Evolutionary conservation across 768 basidiomycete species (phyloP).

Genomic region (Leccinum olivaceopallidum): DNA sequence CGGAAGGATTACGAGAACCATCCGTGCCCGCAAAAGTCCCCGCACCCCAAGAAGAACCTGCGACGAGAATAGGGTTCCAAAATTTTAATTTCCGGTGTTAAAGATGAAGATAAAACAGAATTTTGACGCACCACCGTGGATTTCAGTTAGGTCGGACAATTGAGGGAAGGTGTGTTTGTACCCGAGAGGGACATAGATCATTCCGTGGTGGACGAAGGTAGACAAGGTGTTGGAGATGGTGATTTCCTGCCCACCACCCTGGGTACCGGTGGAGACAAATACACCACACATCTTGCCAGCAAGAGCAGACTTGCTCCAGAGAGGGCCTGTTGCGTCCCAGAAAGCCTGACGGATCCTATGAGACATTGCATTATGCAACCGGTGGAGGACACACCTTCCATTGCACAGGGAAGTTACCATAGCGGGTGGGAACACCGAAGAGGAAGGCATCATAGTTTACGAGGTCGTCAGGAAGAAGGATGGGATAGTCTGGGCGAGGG

Average conservation of each 20-base stretch:
- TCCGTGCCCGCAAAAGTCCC: constrained; percentile 60
- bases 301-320: constrained; percentile 44
- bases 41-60: constrained; percentile 82
- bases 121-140: constrained; percentile 44
- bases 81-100: background rate
- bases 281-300: constrained; percentile 47
- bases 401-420: constrained; percentile 50
- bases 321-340: constrained; percentile 51
- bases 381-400: constrained; percentile 49
- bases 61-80: background rate
- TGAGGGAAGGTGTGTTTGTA: constrained; percentile 44
- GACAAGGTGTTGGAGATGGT: constrained; percentile 40
- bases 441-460: constrained; percentile 42
- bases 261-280: constrained; percentile 47
- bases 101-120: background rate
- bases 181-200: constrained; percentile 54
- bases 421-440: constrained; percentile 47
- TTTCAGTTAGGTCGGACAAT: constrained; percentile 41
- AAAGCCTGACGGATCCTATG: constrained; percentile 36
- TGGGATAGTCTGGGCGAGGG: constrained; percentile 61
- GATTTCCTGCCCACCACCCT: constrained; percentile 50
- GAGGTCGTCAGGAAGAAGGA: constrained; percentile 33
- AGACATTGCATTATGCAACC: constrained; percentile 12
- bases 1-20: constrained; percentile 60
- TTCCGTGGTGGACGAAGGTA: constrained; percentile 56